Evolutionary conservation across 495 filamentous ascomycete species (phyloP), one percentile per base, ranked within the genome.

Genomic region (Darksidea phi): DNA sequence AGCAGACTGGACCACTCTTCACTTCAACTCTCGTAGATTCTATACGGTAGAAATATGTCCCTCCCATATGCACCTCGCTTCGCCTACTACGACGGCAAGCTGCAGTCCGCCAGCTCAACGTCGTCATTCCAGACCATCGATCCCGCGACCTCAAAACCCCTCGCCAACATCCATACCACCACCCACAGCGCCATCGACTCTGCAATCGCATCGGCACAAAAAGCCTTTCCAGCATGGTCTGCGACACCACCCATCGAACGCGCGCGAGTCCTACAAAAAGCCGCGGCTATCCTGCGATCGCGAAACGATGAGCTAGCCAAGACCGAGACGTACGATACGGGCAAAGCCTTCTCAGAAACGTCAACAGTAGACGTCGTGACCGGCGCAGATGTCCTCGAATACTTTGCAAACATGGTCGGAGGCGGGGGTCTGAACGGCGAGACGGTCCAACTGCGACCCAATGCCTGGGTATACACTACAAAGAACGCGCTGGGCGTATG

Each of bases 31-130:
- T n/a, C n/a, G n/a, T n/a, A n/a, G n/a, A n/a, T n/a, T n/a, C n/a
- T n/a, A n/a, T n/a, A n/a, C n/a, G n/a, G 15, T 13, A 43, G 15
- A 4, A 34, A 10, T 48, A 68, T 64, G 64, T 28, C 61, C 73
- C 73, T 78, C 78, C 67, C 70, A 76, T 63, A 74, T 79, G 23
- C 84, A 79, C 63, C 79, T 83, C 65, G 61, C 18, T 59, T 57
- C 48, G 80, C 88, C 62, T 90, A 85, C 75, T 89, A 86, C 73
- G 78, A 84, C 62, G 88, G 88, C 67, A 78, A 81, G 63, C 68
- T 74, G 32, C 85, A 85, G 57, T 66, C 76, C 46, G 77, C 84
- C 25, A 79, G 81, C 52, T 86, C 83, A 23, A 79, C 80, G 51
- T 75, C 78, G 45, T 82, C 82, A 45, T 91, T 90, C 73, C 78